These are phyloP conservation scores for Halophytophthora polymorphica DNA, from an alignment of 352 stramenopile genomes.

Conservation along the genomic window DNA sequence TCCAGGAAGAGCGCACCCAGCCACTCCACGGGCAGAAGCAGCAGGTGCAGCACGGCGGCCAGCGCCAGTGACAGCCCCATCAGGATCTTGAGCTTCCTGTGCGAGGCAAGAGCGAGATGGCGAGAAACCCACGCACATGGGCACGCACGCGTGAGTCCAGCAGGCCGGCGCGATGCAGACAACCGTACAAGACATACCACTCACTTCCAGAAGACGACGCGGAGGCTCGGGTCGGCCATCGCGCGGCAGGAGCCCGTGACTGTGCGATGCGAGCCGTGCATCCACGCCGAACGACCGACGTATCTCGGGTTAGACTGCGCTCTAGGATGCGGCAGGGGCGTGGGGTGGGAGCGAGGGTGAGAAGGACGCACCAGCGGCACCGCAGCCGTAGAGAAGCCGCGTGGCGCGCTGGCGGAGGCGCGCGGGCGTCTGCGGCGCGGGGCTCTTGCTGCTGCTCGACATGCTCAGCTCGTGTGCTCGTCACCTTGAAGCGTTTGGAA, in stretches of 20 bases:
- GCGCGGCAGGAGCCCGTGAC: slow-evolving; percentile 32
- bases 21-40: slow-evolving; percentile 65
- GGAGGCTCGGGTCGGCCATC: slow-evolving; percentile 37
- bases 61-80: slow-evolving; percentile 53
- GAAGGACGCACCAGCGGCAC: no score
- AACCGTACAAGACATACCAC: background rate
- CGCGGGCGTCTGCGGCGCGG: no score
- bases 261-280: slow-evolving; percentile 2
- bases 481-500: no score
- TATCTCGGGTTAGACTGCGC: background rate
- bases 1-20: slow-evolving; percentile 39
- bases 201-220: slow-evolving; percentile 45
- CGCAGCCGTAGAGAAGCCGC: no score
- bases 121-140: slow-evolving; percentile 3
- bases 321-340: background rate
- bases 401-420: no score
- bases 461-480: no score
- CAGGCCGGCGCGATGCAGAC: background rate
- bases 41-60: slow-evolving; percentile 37
- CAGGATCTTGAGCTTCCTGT: slow-evolving; percentile 47
- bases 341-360: no score
- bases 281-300: background rate
- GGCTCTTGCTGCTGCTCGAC: no score
- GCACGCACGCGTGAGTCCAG: slow-evolving; percentile 1
- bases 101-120: slow-evolving; percentile 1